Evolutionary conservation across 1,284 basidiomycete species (phyloP).

Genomic region (Cutaneotrichosporon cutaneum): DNA sequence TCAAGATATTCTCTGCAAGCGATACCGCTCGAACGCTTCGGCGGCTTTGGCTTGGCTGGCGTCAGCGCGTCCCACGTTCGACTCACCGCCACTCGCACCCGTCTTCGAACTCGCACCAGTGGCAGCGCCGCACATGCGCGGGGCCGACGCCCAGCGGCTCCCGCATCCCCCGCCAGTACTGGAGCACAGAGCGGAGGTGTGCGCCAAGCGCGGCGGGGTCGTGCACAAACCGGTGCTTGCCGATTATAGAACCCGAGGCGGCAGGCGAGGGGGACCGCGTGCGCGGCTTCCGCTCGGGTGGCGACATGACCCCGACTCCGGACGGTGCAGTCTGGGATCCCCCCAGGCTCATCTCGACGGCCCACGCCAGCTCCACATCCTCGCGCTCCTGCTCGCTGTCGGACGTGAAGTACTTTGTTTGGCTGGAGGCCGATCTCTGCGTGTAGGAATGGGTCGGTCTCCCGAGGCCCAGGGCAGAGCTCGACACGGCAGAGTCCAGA

Average conservation of each 20-base stretch:
- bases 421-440: conserved; percentile 1
- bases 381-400: conserved; percentile 34
- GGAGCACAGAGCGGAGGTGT: conserved; percentile 61
- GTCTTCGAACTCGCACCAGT: conserved; percentile 72
- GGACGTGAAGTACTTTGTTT: conserved; percentile 5
- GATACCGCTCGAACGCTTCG: conserved; percentile 26
- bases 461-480: conserved; percentile 1
- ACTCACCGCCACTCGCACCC: conserved; percentile 76
- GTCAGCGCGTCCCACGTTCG: not conserved
- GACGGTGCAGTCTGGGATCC: not conserved
- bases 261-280: conserved; percentile 16
- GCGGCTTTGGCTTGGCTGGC: conserved; percentile 32
- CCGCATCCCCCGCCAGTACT: conserved; percentile 73
- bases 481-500: not conserved
- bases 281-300: conserved; percentile 3
- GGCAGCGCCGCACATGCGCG: conserved; percentile 66
- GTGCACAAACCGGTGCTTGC: conserved; percentile 63
- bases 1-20: conserved; percentile 1
- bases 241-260: conserved; percentile 60
- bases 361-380: conserved; percentile 53
- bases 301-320: not conserved
- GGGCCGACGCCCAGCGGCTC: conserved; percentile 67
- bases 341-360: conserved; percentile 46
- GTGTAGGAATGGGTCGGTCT: not conserved
- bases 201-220: conserved; percentile 61